Percentiles rank a stretch among this genome's conserved stretches.
Conservation (phyloP, 441 rosid species). For the Croton setiger region DNA sequence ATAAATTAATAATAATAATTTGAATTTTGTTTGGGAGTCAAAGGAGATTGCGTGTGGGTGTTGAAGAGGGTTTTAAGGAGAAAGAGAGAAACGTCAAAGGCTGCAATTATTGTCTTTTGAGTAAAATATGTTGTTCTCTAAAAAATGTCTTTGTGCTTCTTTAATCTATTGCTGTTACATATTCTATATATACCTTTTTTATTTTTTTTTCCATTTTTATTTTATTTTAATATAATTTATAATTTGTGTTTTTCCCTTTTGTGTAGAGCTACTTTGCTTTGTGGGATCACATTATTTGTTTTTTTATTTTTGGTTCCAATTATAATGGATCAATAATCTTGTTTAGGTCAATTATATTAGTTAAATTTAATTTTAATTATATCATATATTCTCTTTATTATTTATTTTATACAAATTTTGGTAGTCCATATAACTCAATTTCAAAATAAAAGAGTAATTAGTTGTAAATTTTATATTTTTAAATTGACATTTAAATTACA, state of each 20-base stretch:
- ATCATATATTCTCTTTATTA: no score
- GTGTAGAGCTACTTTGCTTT: conserved; percentile 4
- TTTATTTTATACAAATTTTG: no score
- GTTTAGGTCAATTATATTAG: no score
- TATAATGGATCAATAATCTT: no score
- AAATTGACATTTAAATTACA: neutral
- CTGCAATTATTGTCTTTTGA: conserved; percentile 61
- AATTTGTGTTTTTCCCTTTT: neutral
- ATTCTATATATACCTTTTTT: neutral
- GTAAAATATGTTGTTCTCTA: conserved; percentile 38
- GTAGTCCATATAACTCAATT: no score
- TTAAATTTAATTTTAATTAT: no score
- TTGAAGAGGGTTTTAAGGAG: conserved; percentile 50
- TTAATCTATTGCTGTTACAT: neutral
- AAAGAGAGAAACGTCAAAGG: conserved; percentile 68
- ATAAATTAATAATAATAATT: neutral
- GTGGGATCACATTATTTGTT: neutral
- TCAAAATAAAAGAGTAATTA: no score
- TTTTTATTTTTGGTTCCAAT: no score
- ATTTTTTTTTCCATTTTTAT: neutral
- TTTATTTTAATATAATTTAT: neutral
- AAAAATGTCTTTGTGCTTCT: conserved; percentile 22
- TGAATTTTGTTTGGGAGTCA: conserved; percentile 40
- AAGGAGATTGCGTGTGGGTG: conserved; percentile 89
- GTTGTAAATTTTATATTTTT: conserved; percentile 1